Conservation (phyloP, 768 basidiomycete genomes). For the Russula sp. region DNA sequence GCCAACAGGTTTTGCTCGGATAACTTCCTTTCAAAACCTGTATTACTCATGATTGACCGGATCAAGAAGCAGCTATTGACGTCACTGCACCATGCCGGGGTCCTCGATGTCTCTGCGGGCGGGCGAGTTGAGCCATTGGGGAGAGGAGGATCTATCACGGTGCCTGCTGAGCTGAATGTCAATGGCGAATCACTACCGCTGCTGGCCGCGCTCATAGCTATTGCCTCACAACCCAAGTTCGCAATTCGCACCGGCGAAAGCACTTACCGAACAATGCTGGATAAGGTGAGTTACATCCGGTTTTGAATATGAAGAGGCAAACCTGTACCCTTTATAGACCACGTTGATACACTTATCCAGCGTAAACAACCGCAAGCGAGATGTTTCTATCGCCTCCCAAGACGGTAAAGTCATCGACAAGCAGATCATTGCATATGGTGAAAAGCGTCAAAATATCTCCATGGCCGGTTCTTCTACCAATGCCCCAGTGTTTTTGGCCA, state of each 20-base stretch:
- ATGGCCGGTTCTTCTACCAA: constrained; percentile 40
- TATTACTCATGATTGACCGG: constrained; percentile 74
- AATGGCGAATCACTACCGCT: constrained; percentile 76
- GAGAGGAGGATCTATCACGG: constrained; percentile 39
- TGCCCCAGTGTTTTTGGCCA: constrained; percentile 62
- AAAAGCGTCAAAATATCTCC: constrained; percentile 78
- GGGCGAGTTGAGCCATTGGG: constrained; percentile 41
- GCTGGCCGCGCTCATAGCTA: constrained; percentile 77
- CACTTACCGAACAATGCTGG: constrained; percentile 68
- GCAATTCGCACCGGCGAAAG: constrained; percentile 71
- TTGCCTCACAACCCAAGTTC: constrained; percentile 88
- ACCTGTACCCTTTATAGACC: constrained; percentile 42
- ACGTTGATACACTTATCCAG: constrained; percentile 83
- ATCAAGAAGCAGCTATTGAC: constrained; percentile 75
- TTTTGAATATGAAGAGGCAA: constrained; percentile 4
- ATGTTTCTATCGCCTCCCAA: constrained; percentile 37
- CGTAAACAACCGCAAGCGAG: constrained; percentile 72
- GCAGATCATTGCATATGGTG: constrained; percentile 76
- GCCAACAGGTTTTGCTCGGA: constrained; percentile 78
- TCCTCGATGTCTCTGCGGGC: constrained; percentile 79
- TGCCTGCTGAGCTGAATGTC: constrained; percentile 66
- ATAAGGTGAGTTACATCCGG: constrained; percentile 58
- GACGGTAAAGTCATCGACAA: constrained; percentile 47
- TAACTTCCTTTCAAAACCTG: constrained; percentile 89
- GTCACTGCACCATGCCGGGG: constrained; percentile 73